Conservation (phyloP, 1,139 yeast species). For the Nakaseomyces bracarensis region DNA sequence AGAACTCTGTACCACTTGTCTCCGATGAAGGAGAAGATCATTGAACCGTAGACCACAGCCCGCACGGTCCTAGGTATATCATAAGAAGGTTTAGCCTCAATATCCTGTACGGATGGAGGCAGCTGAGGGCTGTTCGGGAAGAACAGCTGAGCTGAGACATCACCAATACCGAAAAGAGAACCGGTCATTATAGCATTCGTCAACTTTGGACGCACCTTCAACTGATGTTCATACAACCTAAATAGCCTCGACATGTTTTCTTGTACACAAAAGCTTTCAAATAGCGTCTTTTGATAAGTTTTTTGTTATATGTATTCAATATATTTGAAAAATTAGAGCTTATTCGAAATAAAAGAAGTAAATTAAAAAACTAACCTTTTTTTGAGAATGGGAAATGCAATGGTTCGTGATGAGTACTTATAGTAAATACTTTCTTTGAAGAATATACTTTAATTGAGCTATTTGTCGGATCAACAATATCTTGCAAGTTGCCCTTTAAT, state of each 20-base stretch:
- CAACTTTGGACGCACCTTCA: slow-evolving; percentile 42
- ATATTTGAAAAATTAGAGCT: no score
- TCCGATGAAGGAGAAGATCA: slow-evolving; percentile 72
- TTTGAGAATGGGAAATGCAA: no score
- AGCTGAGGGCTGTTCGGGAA: slow-evolving; percentile 34
- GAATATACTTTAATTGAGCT: no score
- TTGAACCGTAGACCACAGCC: slow-evolving; percentile 64
- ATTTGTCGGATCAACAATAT: no score
- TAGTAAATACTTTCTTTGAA: no score
- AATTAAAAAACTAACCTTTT: no score
- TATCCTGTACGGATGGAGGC: slow-evolving; percentile 13
- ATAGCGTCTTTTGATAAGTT: no score
- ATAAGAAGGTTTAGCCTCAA: slow-evolving; percentile 22
- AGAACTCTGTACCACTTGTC: slow-evolving; percentile 61
- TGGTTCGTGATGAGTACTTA: no score
- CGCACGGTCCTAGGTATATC: slow-evolving; percentile 49
- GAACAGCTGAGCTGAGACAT: slow-evolving; percentile 55
- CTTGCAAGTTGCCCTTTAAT: no score
- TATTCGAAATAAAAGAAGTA: no score
- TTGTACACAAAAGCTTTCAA: neutral
- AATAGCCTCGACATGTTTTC: slow-evolving; percentile 23
- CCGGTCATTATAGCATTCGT: slow-evolving; percentile 53
- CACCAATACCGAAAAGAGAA: slow-evolving; percentile 66
- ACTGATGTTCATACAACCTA: slow-evolving; percentile 36
- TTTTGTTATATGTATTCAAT: no score